Evolutionary conservation across 2,329 filamentous ascomycete genomes (phyloP), one percentile per base, ranked within the genome.

Genomic region (Trichoderma asperellum): DNA sequence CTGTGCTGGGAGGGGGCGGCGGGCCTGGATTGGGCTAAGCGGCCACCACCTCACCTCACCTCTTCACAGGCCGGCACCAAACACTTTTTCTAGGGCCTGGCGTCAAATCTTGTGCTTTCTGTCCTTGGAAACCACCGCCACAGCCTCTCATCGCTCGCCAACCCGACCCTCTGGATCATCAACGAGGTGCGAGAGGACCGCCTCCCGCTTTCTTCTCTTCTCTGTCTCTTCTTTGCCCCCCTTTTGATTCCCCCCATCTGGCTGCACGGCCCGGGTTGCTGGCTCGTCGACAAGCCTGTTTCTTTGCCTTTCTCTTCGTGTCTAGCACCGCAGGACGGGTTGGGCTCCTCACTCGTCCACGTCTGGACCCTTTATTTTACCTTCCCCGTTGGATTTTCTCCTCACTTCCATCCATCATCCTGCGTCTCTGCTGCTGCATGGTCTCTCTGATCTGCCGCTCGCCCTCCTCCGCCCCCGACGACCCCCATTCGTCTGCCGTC

Each of bases 401-500:
- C 53, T n/a, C 21, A 37, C 43, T 37, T 47, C 29, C 64, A 32
- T 55, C 62, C 58, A n/a, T 53, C 49, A 49, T 63, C 70, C 66
- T 63, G 70, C 70, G 70, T 49, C 49, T 55, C 64, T 43, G 40
- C 64, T 32, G 64, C 74, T 75, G 76, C 74, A 78, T 78, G 78
- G 75, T 71, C 72, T 68, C 71, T 71, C 68, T 71, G 74, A 61
- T 57, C 71, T 69, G 70, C 73, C 74, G 73, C 73, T 74, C 73
- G 73, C 70, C 63, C 69, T 73, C 70, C 65, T 70, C 73, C 75
- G 73, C 76, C 75, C 63, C 73, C 73, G 73, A 74, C 75, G 75
- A 66, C 37, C 74, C 73, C 73, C 73, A 72, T 77, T 74, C 72
- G 74, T 74, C 75, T 71, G 73, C 73, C 73, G 72, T 73, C 74